Evolutionary conservation across 257 asterid species (phyloP), one percentile per base, ranked within the genome.

Genomic region (Agastache rugosa): DNA sequence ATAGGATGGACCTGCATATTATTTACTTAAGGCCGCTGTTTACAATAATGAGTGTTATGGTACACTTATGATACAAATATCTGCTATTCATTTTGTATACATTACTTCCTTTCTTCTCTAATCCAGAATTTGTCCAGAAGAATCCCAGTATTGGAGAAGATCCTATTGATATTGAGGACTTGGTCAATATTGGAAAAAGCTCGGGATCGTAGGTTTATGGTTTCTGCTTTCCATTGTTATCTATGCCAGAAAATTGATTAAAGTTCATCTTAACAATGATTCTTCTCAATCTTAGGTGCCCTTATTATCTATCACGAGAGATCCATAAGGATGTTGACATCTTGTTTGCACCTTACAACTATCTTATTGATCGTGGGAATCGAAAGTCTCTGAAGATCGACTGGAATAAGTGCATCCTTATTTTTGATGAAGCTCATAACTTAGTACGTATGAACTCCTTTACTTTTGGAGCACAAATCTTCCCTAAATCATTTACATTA

Each of bases 351-450:
- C 99, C 99, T 76, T 94, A 94, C 91, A 94, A 94, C 84, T 94
- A 94, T 83, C 99, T 94, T 74, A 92, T 94, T 72, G 98, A 94
- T 71, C 96, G 90, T 50, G 91, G 89, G 69, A 78, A 84, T 78
- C 81, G 97, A 72, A 90, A 85, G 72, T 82, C 93, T 65, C 76
- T 92, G 78, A 85, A 81, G 75, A 84, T 87, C 50, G 87, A 87
- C 76, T 92, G 97, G 99, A 67, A 66, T 48, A 88, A 82, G 79
- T 87, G 97, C 87, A 86, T 90, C 78, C 96, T 94, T 67, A 92
- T 94, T 79, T 94, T 94, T 80, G 99, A 94, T 83, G 99, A 94
- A 87, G 99, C 99, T 80, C 99, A 94, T 86, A 94, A 94, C 90
- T 83, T 94, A 83, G 99, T 94, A 92, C 12, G 77, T 78, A 72